Evolutionary conservation across 768 basidiomycete species (phyloP).

Genomic region (Scleroderma citrinum): DNA sequence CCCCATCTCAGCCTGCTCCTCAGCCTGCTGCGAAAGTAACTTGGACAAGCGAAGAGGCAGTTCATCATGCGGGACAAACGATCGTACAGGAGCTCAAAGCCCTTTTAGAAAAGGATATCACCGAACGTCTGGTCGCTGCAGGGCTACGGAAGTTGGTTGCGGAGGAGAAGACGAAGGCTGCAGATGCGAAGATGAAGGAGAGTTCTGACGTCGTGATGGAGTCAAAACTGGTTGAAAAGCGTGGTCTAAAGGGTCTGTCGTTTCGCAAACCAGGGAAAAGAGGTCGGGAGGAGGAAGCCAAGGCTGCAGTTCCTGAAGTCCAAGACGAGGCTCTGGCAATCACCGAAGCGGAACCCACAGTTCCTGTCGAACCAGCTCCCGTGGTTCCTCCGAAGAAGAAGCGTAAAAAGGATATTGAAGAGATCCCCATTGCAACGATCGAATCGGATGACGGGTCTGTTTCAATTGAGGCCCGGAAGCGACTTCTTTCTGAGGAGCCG

Average conservation of each 20-base stretch:
- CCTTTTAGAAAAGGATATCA: slow-evolving; percentile 59
- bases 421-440: slow-evolving; percentile 38
- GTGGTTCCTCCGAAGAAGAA: slow-evolving; percentile 52
- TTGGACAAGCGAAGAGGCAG: slow-evolving; percentile 50
- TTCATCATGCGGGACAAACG: slow-evolving; percentile 48
- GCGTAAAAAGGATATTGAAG: slow-evolving; percentile 42
- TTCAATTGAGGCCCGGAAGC: slow-evolving; percentile 36
- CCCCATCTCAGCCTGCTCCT: slow-evolving; percentile 30
- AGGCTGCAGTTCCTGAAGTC: slow-evolving; percentile 12
- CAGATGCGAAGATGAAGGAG: slow-evolving; percentile 21
- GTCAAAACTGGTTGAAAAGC: slow-evolving; percentile 41
- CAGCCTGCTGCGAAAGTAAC: slow-evolving; percentile 33
- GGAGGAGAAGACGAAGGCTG: slow-evolving; percentile 43
- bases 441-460: slow-evolving; percentile 53
- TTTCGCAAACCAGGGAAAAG: slow-evolving; percentile 40
- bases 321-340: slow-evolving; percentile 25
- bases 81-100: slow-evolving; percentile 52
- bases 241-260: slow-evolving; percentile 39
- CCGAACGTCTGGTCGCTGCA: slow-evolving; percentile 50
- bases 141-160: slow-evolving; percentile 48
- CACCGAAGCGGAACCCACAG: slow-evolving; percentile 3
- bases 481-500: slow-evolving; percentile 37
- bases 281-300: slow-evolving; percentile 26
- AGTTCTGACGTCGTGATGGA: slow-evolving; percentile 34
- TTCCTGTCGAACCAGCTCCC: slow-evolving; percentile 29